A percentile compares a stretch with the other conserved stretches of the same genome.
phyloP scores from a whole-genome alignment of 1,284 basidiomycete species.

The Boletus holoroseus region DNA sequence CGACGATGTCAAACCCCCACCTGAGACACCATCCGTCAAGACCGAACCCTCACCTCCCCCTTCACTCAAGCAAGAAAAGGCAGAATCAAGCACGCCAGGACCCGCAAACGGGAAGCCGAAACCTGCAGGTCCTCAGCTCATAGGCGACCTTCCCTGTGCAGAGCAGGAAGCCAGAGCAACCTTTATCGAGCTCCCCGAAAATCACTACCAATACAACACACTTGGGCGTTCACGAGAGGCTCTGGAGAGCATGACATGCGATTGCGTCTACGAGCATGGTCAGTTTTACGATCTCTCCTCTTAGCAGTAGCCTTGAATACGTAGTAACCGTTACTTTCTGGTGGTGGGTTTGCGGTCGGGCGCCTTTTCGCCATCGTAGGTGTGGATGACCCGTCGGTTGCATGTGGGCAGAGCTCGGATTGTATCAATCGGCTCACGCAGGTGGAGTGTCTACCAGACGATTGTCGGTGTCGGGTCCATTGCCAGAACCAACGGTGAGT shows the following conservation, averaged over 20 bases:
- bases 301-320: constrained; percentile 28
- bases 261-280: constrained; percentile 82
- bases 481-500: constrained; percentile 92
- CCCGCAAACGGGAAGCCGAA: constrained; percentile 31
- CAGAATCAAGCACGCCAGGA: constrained; percentile 30
- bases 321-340: constrained; percentile 19
- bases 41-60: constrained; percentile 28
- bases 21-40: constrained; percentile 30
- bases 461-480: constrained; percentile 78
- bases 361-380: constrained; percentile 36
- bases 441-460: constrained; percentile 86
- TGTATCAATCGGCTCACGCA: constrained; percentile 98
- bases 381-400: constrained; percentile 53
- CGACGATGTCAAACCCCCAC: constrained; percentile 26
- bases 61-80: constrained; percentile 28
- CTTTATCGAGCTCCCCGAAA: constrained; percentile 71
- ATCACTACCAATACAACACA: constrained; percentile 84
- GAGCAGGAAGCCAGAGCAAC: constrained; percentile 68
- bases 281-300: constrained; percentile 33
- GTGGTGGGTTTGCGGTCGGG: constrained; percentile 19
- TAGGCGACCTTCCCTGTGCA: constrained; percentile 72
- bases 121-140: constrained; percentile 53
- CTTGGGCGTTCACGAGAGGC: constrained; percentile 85
- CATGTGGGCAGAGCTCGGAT: constrained; percentile 86
- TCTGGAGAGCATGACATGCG: constrained; percentile 90